phyloP scores from a whole-genome alignment of 139 green algal genomes.

The Tetradesmus lagerheimii region DNA sequence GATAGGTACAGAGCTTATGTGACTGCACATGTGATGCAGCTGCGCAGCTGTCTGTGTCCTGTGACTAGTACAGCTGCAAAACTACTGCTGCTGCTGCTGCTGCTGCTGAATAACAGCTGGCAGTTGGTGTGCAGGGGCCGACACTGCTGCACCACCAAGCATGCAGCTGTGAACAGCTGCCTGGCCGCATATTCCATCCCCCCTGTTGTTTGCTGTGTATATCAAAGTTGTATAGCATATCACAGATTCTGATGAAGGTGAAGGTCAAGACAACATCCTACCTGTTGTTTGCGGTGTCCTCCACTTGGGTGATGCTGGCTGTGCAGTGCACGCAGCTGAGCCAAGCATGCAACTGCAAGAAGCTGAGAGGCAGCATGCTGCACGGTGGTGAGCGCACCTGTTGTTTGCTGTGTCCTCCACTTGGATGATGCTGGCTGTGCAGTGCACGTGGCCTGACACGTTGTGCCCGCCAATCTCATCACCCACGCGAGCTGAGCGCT shows the following conservation, averaged over 20 bases:
- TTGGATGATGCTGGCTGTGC: slow-evolving; percentile 65
- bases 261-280: no score
- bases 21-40: no score
- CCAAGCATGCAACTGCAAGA: background rate
- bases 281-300: slow-evolving; percentile 83
- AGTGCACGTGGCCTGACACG: slow-evolving; percentile 93
- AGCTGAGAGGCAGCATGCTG: no score
- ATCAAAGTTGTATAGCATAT: no score
- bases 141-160: background rate
- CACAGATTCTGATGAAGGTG: no score
- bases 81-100: background rate
- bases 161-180: background rate
- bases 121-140: background rate
- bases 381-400: slow-evolving; percentile 16
- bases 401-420: slow-evolving; percentile 85
- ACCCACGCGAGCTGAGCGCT: slow-evolving; percentile 85
- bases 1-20: no score
- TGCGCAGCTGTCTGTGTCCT: no score
- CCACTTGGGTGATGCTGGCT: slow-evolving; percentile 62
- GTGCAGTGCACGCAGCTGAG: slow-evolving; percentile 65
- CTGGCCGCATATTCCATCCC: no score
- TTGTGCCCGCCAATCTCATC: slow-evolving; percentile 97
- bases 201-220: no score
- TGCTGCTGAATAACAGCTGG: slow-evolving; percentile 17
- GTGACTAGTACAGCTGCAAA: no score